phyloP scores from a whole-genome alignment of 805 yeast genomes.

The Saturnispora zaruensis region DNA sequence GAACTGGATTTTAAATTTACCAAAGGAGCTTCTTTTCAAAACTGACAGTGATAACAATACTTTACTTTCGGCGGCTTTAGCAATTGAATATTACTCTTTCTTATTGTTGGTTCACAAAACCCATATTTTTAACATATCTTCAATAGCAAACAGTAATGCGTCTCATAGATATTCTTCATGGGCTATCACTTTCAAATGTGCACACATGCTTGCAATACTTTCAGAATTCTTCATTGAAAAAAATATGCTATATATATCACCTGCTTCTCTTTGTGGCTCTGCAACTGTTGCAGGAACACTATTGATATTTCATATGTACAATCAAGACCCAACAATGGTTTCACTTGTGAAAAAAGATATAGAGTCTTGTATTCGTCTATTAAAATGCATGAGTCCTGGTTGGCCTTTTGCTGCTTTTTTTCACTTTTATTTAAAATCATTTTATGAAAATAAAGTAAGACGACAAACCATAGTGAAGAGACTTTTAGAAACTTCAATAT shows the following conservation, averaged over 20 bases:
- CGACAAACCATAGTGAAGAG: constrained; percentile 18
- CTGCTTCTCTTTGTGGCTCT: constrained; percentile 32
- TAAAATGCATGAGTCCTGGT: constrained; percentile 37
- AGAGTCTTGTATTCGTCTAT: constrained; percentile 22
- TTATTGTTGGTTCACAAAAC: constrained; percentile 64
- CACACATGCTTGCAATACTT: constrained; percentile 62
- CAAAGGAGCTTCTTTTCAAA: constrained; percentile 51
- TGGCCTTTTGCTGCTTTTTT: constrained; percentile 48
- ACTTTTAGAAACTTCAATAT: background rate
- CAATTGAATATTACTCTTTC: constrained; percentile 67
- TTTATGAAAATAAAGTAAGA: constrained; percentile 29
- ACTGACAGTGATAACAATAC: constrained; percentile 37
- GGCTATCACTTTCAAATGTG: constrained; percentile 77
- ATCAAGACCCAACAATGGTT: constrained; percentile 20
- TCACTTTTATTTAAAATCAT: constrained; percentile 39
- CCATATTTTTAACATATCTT: constrained; percentile 39
- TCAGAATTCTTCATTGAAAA: constrained; percentile 50
- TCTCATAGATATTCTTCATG: constrained; percentile 51
- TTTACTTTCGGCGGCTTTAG: constrained; percentile 38
- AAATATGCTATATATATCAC: constrained; percentile 37
- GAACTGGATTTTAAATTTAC: constrained; percentile 64
- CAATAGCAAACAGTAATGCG: constrained; percentile 27
- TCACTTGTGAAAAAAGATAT: constrained; percentile 20
- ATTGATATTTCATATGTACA: constrained; percentile 56
- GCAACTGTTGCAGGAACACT: constrained; percentile 58